Evolutionary conservation across 2,329 filamentous ascomycete genomes (phyloP).

Genomic region (Seiridium cupressi): DNA sequence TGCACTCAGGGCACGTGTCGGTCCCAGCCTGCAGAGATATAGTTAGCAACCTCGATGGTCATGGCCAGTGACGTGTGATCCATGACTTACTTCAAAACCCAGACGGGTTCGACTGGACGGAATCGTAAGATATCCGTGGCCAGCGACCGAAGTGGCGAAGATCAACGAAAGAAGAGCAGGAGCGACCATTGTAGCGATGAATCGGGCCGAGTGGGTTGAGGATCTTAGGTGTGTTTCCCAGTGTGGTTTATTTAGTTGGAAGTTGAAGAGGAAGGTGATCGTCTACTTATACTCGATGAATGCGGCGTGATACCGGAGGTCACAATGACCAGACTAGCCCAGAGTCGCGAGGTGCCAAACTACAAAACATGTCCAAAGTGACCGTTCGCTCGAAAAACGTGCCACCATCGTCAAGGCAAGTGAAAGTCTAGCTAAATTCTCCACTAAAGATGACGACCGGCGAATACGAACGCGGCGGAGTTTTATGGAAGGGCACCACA

Average conservation of each 20-base stretch:
- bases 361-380: neutral
- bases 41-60: neutral
- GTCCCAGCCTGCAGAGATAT: slow-evolving; percentile 34
- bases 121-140: slow-evolving; percentile 44
- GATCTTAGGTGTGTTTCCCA: neutral
- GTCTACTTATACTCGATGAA: neutral
- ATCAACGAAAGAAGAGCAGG: slow-evolving; percentile 5
- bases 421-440: neutral
- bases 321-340: neutral
- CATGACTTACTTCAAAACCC: slow-evolving; percentile 36
- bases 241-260: no score
- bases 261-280: neutral
- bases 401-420: neutral
- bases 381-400: neutral
- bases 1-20: slow-evolving; percentile 53
- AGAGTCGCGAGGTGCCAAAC: neutral
- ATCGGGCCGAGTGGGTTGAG: neutral
- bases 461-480: neutral
- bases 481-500: neutral
- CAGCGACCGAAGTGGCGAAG: slow-evolving; percentile 21
- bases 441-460: neutral
- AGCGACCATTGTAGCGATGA: neutral
- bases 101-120: slow-evolving; percentile 45
- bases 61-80: neutral
- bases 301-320: neutral